Evolutionary conservation across 768 basidiomycete genomes (phyloP), one percentile per base, ranked within the genome.

Genomic region (Kwoniella mangroviensis): DNA sequence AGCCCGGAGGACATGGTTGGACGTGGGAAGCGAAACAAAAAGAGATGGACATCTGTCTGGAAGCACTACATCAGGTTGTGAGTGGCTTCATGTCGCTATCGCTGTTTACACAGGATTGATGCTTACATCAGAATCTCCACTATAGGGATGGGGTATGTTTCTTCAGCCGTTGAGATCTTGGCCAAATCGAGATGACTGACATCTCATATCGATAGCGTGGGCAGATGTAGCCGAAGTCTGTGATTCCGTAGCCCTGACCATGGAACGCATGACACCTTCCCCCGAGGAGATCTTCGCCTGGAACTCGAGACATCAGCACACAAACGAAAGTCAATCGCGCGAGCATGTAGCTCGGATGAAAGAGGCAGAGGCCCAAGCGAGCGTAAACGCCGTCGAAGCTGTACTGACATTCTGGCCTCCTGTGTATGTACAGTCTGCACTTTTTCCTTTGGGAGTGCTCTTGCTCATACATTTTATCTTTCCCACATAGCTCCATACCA

Each of bases 1-100:
- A 76, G 71, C 76, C 68, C 45, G 76, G 74, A 13, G 76, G 76
- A 6, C 42, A 24, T n/a, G 76, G 74, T 22, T 78, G 76, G 76
- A 75, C 76, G 9, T 78, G 76, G 76, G 68, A 72, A 21, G 52
- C 66, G 19, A 78, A 78, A 58, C 69, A 74, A 59, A 34, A 61
- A 19, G 68, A 72, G 34, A 63, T 78, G 3, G 57, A 65, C 34
- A 12, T 22, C 4, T 75, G 74, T 63, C 22, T 75, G 7, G 74
- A 78, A 10, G 74, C 70, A 3, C 40, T 78, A 19, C 73, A 78
- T 65, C 76, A 78, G 57, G 28, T 75, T 26, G 76, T 77, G 24
- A 75, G 76, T 73, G 22, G 1, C 6, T 2, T 24, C 3, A 7
- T 45, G 13, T 17, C 4, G 4, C 0, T 45, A 21, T 49, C 19